phyloP scores from a whole-genome alignment of 2,329 filamentous ascomycete genomes.

The Colletotrichum gigasporum region DNA sequence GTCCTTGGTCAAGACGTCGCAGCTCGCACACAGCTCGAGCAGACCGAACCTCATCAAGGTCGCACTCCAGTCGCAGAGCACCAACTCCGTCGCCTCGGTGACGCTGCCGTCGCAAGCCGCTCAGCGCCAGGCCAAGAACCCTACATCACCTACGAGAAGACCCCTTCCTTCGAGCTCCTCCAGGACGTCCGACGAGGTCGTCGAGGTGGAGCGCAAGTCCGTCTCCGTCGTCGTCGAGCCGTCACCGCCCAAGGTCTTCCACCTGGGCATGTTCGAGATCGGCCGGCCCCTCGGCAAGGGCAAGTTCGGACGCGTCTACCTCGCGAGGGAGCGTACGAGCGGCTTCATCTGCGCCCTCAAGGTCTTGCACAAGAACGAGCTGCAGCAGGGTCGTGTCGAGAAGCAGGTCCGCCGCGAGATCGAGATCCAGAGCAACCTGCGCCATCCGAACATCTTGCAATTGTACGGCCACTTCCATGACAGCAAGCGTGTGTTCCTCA shows the following conservation, averaged over 20 bases:
- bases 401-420: slow-evolving; percentile 90
- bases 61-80: slow-evolving; percentile 80
- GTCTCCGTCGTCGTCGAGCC: slow-evolving; percentile 66
- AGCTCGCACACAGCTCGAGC: slow-evolving; percentile 63
- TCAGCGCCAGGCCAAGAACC: slow-evolving; percentile 58
- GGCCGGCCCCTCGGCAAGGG: slow-evolving; percentile 86
- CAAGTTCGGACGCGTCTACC: slow-evolving; percentile 88
- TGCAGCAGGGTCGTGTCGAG: slow-evolving; percentile 81
- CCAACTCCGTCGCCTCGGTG: slow-evolving; percentile 72
- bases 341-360: slow-evolving; percentile 89
- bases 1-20: slow-evolving; percentile 47
- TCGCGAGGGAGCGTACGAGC: slow-evolving; percentile 80
- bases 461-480: slow-evolving; percentile 91
- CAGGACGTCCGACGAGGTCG: slow-evolving; percentile 59
- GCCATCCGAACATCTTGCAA: slow-evolving; percentile 85
- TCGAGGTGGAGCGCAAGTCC: slow-evolving; percentile 59
- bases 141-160: slow-evolving; percentile 64
- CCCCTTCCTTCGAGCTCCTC: slow-evolving; percentile 52
- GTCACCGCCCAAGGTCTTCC: slow-evolving; percentile 71
- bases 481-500: slow-evolving; percentile 86
- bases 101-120: slow-evolving; percentile 74
- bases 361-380: slow-evolving; percentile 84
- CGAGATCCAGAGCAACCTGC: slow-evolving; percentile 88
- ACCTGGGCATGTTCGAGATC: slow-evolving; percentile 95
- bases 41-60: slow-evolving; percentile 88